Evolutionary conservation across 495 filamentous ascomycete species (phyloP), one percentile per base, ranked within the genome.

Genomic region (Penicillium canariense): DNA sequence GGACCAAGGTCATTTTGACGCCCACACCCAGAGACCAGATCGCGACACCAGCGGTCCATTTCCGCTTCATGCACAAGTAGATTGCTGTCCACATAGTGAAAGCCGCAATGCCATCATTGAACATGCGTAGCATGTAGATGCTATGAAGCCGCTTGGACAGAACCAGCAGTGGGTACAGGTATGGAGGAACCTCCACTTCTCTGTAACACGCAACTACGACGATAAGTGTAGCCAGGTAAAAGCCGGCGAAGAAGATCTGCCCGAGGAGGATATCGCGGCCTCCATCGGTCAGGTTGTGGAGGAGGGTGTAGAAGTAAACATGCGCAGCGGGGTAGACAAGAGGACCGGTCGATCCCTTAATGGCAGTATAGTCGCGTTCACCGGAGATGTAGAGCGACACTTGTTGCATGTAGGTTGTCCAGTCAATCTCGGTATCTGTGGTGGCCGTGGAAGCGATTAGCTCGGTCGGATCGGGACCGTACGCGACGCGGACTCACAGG

Each of bases 371-470:
- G 69, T 97, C 87, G 65, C 87, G 84, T 76, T 97, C 93, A 42
- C 94, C 94, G 6, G 80, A 74, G 25, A 90, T 65, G 61, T 87
- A 94, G 30, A 91, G 87, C 23, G 81, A 70, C 48, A 97, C 74
- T 60, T 98, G 94, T 60, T 96, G 80, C 92, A 97, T 97, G 69
- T 98, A 98, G 2, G 93, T 90, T 48, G 77, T 80, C 94, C 94
- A 98, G 72, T 98, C 94, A 64, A 98, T 98, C 68, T 98, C 94
- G 38, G 94, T 98, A 69, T 98, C 94, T 97, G 62, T 35, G 7
- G 11, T 45, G 18, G 17, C 2, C 25, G 25, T 34, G 15, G 22
- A 12, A 46, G 44, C 27, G 35, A 53, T 64, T 63, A 69, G 61
- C 20, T 34, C 35, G 25, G 34, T 48, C 14, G 59, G 62, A 48